phyloP scores from a whole-genome alignment of 2,329 filamentous ascomycete species.

The Hymenoscyphus scutula region DNA sequence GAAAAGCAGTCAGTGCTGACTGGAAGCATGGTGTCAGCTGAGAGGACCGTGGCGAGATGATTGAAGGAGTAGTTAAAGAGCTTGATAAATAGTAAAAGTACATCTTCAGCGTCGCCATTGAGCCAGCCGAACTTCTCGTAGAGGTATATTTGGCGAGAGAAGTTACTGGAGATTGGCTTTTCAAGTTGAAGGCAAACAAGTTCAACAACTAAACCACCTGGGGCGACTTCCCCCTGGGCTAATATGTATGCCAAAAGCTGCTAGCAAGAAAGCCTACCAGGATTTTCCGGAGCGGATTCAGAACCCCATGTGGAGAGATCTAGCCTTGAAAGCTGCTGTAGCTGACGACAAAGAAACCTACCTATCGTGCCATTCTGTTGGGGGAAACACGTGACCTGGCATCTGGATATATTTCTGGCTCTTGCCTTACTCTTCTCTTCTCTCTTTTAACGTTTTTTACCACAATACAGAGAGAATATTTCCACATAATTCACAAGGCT shows the following conservation, averaged over 20 bases:
- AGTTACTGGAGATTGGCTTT: neutral
- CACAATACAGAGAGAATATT: no score
- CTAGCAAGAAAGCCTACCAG: neutral
- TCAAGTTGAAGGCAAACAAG: neutral
- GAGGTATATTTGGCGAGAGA: neutral
- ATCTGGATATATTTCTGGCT: no score
- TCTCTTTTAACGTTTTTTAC: no score
- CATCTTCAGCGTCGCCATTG: neutral
- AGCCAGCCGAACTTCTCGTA: neutral
- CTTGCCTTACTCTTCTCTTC: no score
- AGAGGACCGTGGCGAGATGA: neutral
- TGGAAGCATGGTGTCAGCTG: neutral
- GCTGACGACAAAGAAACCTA: neutral
- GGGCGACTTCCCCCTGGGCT: neutral
- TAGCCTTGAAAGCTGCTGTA: neutral
- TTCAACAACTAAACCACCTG: neutral
- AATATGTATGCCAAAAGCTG: neutral
- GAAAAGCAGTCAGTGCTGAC: neutral
- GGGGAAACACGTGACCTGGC: no score
- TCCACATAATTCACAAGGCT: no score
- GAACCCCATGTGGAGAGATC: neutral
- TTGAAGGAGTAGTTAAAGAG: neutral
- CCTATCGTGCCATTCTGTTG: neutral
- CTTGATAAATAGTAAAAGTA: neutral
- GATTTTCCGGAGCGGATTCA: neutral